Percentiles rank a stretch among this genome's conserved stretches.
Conservation (phyloP, 2,329 filamentous ascomycete species). For the Tympanopsis confertula region DNA sequence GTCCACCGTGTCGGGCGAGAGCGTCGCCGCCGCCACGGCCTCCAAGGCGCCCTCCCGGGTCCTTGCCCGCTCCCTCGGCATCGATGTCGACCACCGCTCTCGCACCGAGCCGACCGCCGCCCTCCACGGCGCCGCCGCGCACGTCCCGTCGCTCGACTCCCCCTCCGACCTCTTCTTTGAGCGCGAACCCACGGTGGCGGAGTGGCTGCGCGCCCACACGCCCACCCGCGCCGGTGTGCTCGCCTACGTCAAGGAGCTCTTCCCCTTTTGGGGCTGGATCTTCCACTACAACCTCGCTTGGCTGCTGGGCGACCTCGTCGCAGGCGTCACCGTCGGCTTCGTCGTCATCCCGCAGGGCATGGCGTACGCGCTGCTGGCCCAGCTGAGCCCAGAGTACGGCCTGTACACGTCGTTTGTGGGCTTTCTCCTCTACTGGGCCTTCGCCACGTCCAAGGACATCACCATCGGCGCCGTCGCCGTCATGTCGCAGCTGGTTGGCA, state of each 20-base stretch:
- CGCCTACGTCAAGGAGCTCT: slow-evolving; percentile 59
- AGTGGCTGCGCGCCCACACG: slow-evolving; percentile 56
- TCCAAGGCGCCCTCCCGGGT: too few species aligned
- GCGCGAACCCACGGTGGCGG: slow-evolving; percentile 60
- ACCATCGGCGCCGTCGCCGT: slow-evolving; percentile 56
- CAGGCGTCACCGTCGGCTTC: slow-evolving; percentile 57
- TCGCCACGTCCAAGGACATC: slow-evolving; percentile 76
- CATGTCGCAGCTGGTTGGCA: slow-evolving; percentile 39
- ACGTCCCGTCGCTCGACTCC: too few species aligned
- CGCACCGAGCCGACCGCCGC: too few species aligned
- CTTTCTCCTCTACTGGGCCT: slow-evolving; percentile 70
- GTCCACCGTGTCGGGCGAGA: too few species aligned
- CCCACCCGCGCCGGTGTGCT: slow-evolving; percentile 43
- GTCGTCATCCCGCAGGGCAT: slow-evolving; percentile 72
- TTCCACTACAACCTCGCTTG: slow-evolving; percentile 78
- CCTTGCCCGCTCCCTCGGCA: too few species aligned
- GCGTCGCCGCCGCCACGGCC: too few species aligned
- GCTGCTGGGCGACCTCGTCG: slow-evolving; percentile 79
- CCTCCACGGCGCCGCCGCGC: too few species aligned
- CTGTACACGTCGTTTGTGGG: slow-evolving; percentile 77
- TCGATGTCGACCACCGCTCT: too few species aligned
- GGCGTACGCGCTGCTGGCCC: slow-evolving; percentile 66
- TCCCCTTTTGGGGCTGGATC: slow-evolving; percentile 89
- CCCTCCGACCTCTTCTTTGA: slow-evolving; percentile 74
- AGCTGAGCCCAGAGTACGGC: slow-evolving; percentile 57